Percentiles rank a stretch among this genome's conserved stretches.
phyloP scores from a whole-genome alignment of 2,329 filamentous ascomycete genomes.

The Xylariaceae sp. region DNA sequence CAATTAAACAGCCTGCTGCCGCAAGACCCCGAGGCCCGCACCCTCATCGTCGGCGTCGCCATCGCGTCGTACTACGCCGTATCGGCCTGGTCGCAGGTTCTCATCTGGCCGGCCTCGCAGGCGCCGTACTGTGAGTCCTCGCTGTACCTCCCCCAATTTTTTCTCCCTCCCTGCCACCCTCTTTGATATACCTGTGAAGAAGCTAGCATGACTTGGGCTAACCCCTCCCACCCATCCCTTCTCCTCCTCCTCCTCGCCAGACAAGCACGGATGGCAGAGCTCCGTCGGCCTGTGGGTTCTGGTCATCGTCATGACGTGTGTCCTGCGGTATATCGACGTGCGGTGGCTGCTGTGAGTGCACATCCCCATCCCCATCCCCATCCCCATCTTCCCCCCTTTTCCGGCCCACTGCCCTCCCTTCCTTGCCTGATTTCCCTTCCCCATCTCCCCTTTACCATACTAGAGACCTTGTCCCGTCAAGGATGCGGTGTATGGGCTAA shows the following conservation, averaged over 20 bases:
- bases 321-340: conserved; percentile 36
- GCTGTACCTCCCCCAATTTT: neutral
- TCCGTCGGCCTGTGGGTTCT: conserved; percentile 35
- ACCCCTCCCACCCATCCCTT: neutral
- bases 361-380: neutral
- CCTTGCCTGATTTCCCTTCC: no score
- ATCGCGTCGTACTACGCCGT: conserved; percentile 44
- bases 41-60: conserved; percentile 40
- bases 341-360: conserved; percentile 27
- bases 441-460: no score
- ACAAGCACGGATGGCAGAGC: conserved; percentile 41
- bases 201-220: neutral
- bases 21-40: conserved; percentile 41
- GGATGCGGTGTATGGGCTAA: no score
- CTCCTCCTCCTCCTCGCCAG: conserved; percentile 18
- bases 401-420: no score
- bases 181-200: no score
- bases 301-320: conserved; percentile 36
- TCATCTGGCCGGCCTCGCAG: conserved; percentile 43
- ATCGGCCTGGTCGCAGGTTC: conserved; percentile 42
- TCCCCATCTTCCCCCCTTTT: no score
- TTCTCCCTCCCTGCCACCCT: neutral
- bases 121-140: conserved; percentile 37
- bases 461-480: no score
- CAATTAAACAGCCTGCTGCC: no score